Conservation (phyloP, 441 rosid species). For the Bruguiera hainesii region DNA sequence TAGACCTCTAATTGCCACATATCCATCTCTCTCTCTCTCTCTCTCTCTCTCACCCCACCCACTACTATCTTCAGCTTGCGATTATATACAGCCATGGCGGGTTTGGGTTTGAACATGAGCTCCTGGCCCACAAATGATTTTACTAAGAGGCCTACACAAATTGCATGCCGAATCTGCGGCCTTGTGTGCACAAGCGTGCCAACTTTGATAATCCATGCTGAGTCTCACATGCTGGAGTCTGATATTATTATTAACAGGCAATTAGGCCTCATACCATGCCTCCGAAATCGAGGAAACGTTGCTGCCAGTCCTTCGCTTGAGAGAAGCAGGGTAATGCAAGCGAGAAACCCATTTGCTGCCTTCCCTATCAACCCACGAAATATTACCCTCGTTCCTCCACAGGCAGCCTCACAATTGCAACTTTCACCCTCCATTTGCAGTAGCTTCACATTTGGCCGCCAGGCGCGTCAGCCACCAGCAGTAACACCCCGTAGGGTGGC, state of each 20-base stretch:
- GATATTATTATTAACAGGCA: not conserved
- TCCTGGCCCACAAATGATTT: not conserved
- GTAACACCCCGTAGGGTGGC: not conserved
- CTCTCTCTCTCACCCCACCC: not conserved
- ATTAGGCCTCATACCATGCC: not conserved
- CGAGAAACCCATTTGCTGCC: too few relatives aligned
- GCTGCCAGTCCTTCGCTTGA: not conserved
- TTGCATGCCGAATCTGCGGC: conserved; percentile 34
- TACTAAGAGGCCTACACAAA: conserved; percentile 10
- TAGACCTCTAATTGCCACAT: not conserved
- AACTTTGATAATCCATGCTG: conserved; percentile 24
- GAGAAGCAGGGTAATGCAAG: too few relatives aligned
- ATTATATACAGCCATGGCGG: conserved; percentile 15
- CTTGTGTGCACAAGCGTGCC: conserved; percentile 22
- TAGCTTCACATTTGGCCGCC: too few relatives aligned
- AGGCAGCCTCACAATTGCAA: too few relatives aligned
- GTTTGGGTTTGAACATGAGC: conserved; percentile 20
- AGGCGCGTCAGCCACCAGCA: not conserved
- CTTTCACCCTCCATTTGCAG: too few relatives aligned
- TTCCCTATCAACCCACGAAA: too few relatives aligned
- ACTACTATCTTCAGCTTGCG: not conserved
- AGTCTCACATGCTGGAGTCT: conserved; percentile 16
- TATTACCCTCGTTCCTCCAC: too few relatives aligned
- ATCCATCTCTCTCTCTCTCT: too few relatives aligned
- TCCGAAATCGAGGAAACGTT: not conserved